Conservation (phyloP, 495 filamentous ascomycete species). For the Rhizodiscina lignyota region DNA sequence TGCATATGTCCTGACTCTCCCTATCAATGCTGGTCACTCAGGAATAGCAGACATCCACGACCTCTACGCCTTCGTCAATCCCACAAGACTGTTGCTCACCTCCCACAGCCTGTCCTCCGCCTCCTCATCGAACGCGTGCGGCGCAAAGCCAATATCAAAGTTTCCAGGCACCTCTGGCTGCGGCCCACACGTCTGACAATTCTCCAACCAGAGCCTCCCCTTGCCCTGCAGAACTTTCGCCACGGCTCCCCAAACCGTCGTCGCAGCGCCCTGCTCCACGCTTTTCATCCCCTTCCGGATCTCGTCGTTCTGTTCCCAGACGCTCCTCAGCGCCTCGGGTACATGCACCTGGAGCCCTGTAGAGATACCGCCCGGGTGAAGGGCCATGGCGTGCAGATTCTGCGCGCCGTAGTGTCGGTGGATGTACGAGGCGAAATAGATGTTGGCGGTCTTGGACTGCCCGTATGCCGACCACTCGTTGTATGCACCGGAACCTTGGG, state of each 20-base stretch:
- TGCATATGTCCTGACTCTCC: too few relatives aligned
- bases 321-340: constrained; percentile 8
- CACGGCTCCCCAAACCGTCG: constrained; percentile 25
- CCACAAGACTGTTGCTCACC: constrained; percentile 7
- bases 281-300: constrained; percentile 7
- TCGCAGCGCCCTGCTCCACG: constrained; percentile 21
- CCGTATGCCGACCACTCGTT: constrained; percentile 17
- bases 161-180: constrained; percentile 4
- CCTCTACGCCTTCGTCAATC: constrained; percentile 8
- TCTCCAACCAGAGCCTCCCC: constrained; percentile 24
- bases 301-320: constrained; percentile 2
- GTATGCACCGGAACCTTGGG: constrained; percentile 11
- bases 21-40: too few relatives aligned
- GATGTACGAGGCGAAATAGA: constrained; percentile 17
- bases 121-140: constrained; percentile 9
- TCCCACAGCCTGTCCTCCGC: constrained; percentile 12
- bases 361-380: constrained; percentile 13
- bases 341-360: constrained; percentile 11
- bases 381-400: constrained; percentile 7
- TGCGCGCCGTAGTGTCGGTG: constrained; percentile 10
- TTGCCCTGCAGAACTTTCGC: constrained; percentile 22
- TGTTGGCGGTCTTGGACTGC: constrained; percentile 13
- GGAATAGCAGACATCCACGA: too few relatives aligned
- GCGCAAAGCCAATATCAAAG: constrained; percentile 7
- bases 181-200: constrained; percentile 16